Evolutionary conservation across 2,329 filamentous ascomycete species (phyloP).

Genomic region (Clonostachys rhizophaga): DNA sequence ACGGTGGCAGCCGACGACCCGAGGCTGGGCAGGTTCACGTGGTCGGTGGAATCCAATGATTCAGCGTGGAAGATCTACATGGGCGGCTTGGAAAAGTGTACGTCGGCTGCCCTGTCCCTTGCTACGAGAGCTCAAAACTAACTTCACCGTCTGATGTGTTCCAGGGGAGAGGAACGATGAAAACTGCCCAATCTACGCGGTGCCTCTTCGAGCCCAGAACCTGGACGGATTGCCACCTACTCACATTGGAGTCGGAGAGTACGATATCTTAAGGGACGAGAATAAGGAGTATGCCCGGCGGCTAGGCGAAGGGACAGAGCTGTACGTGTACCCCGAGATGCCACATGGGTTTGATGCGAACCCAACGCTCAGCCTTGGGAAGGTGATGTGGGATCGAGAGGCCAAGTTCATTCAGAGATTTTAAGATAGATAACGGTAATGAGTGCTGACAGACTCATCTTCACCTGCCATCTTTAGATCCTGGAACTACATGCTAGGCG

Average conservation of each 20-base stretch:
- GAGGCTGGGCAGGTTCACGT: not conserved
- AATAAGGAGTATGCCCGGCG: conserved; percentile 11
- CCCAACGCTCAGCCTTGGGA: not conserved
- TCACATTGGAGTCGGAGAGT: conserved; percentile 24
- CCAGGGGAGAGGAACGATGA: not conserved
- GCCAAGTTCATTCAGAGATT: not conserved
- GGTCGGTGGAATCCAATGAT: not conserved
- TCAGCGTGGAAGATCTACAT: not conserved
- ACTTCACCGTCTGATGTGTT: not conserved
- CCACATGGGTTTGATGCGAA: not conserved
- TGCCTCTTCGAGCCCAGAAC: conserved; percentile 2
- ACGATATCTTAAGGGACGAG: conserved; percentile 28
- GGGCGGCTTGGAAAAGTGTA: not conserved
- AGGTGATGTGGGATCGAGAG: not conserved
- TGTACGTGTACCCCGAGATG: not conserved
- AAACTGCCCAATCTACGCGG: not conserved
- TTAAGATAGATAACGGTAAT: not conserved
- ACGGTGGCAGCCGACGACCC: not conserved
- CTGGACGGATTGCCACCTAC: conserved; percentile 18
- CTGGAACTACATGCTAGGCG: too few relatives aligned
- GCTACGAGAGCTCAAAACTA: not conserved
- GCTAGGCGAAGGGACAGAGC: not conserved
- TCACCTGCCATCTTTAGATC: too few relatives aligned
- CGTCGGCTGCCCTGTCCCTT: not conserved
- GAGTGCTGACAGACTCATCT: too few relatives aligned